Conservation (phyloP, 2,329 filamentous ascomycete genomes). For the Penicillium paneum region DNA sequence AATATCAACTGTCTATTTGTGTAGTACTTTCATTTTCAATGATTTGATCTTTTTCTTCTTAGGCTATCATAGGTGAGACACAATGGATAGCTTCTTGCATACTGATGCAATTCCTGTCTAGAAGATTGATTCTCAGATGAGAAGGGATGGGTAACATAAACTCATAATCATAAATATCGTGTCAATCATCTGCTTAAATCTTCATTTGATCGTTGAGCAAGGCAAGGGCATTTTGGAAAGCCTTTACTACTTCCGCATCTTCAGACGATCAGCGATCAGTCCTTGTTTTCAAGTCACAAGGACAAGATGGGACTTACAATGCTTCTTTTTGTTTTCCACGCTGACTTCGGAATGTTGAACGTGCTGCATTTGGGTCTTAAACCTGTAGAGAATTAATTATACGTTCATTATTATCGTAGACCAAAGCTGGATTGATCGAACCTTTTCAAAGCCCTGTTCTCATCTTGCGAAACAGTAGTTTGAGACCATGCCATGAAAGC, state of each 20-base stretch:
- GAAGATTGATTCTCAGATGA: neutral
- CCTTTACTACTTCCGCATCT: conserved; percentile 46
- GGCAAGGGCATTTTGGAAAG: conserved; percentile 49
- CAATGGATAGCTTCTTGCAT: neutral
- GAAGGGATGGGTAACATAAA: neutral
- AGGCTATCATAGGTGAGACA: neutral
- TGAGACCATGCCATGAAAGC: conserved; percentile 78
- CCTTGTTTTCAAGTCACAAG: neutral
- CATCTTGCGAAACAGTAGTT: conserved; percentile 68
- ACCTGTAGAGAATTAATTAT: conserved; percentile 44
- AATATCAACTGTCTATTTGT: neutral
- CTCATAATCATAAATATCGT: conserved; percentile 3
- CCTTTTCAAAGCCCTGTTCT: conserved; percentile 74
- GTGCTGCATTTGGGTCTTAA: conserved; percentile 74
- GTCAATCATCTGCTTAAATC: neutral
- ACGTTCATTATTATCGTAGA: neutral
- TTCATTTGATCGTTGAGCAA: conserved; percentile 38
- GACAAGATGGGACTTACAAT: conserved; percentile 60
- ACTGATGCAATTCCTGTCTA: neutral
- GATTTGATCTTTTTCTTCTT: neutral
- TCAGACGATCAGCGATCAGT: conserved; percentile 23
- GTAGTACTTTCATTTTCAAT: neutral
- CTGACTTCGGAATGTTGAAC: conserved; percentile 71
- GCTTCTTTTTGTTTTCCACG: conserved; percentile 70
- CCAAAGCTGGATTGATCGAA: conserved; percentile 32